Conservation (phyloP, 345 rosid genomes). For the Syzygium oleosum region DNA sequence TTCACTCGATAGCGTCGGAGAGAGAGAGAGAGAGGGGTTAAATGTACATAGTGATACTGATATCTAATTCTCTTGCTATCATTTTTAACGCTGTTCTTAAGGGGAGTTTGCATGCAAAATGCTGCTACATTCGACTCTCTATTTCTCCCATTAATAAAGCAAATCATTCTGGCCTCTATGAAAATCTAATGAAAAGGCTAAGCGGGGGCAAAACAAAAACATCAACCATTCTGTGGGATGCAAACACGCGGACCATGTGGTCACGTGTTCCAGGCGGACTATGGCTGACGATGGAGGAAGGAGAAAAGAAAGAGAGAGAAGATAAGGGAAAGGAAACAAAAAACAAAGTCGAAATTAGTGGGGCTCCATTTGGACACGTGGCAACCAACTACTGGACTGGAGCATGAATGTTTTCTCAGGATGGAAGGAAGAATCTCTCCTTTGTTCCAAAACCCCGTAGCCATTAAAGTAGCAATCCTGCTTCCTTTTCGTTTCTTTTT, state of each 20-base stretch:
- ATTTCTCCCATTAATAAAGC: neutral
- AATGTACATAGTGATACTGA: neutral
- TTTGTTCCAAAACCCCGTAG: neutral
- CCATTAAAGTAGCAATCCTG: too few species aligned
- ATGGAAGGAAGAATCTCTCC: neutral
- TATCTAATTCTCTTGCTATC: neutral
- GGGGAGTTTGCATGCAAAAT: neutral
- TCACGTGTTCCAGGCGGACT: neutral
- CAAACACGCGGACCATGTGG: neutral
- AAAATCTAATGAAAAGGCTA: neutral
- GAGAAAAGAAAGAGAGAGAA: neutral
- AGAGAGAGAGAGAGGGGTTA: neutral
- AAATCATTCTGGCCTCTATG: neutral
- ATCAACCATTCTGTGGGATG: neutral
- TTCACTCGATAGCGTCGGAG: neutral
- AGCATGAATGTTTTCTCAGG: neutral
- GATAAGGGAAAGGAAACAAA: neutral
- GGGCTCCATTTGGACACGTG: too few species aligned
- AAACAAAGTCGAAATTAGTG: too few species aligned
- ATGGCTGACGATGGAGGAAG: neutral
- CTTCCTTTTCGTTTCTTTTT: neutral
- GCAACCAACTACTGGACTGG: too few species aligned
- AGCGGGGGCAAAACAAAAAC: neutral
- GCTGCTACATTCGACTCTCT: neutral
- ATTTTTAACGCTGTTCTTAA: neutral